A percentile compares a stretch with the other conserved stretches of the same genome.
Conservation (phyloP, 2,329 filamentous ascomycete genomes). For the Beauveria rudraprayagi region DNA sequence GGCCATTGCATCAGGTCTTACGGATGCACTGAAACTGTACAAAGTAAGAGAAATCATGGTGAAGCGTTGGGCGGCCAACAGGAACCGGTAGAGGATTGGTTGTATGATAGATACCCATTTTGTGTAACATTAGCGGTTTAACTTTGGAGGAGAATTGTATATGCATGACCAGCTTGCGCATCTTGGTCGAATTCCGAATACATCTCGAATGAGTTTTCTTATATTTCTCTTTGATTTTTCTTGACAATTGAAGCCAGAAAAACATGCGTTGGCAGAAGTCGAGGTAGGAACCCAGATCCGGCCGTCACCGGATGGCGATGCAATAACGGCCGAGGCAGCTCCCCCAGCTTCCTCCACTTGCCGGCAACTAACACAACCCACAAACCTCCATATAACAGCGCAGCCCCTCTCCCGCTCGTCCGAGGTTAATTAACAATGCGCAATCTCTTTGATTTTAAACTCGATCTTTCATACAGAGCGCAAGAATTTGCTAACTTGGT, state of each 20-base stretch:
- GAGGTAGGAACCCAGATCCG: neutral
- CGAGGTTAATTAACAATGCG: neutral
- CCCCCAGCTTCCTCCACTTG: constrained; percentile 6
- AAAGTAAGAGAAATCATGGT: constrained; percentile 73
- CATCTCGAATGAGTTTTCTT: neutral
- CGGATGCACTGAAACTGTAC: constrained; percentile 58
- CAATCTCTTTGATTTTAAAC: neutral
- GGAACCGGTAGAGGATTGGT: constrained; percentile 41
- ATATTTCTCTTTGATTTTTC: neutral
- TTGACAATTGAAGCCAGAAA: too few relatives aligned
- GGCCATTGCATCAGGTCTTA: constrained; percentile 47
- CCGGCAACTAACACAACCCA: constrained; percentile 3
- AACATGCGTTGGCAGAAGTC: neutral
- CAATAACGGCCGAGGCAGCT: constrained; percentile 8
- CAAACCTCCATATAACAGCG: constrained; percentile 5
- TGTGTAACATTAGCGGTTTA: constrained; percentile 1
- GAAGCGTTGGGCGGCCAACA: constrained; percentile 76
- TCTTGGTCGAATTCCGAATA: neutral
- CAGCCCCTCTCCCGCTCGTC: constrained; percentile 9
- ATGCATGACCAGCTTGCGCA: neutral
- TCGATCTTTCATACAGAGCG: too few relatives aligned
- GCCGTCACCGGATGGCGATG: neutral
- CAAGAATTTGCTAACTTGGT: too few relatives aligned
- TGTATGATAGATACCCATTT: constrained; percentile 11
- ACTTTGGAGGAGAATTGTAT: neutral